phyloP scores from a whole-genome alignment of 495 filamentous ascomycete genomes.

The Penicillium dipodomyicola region DNA sequence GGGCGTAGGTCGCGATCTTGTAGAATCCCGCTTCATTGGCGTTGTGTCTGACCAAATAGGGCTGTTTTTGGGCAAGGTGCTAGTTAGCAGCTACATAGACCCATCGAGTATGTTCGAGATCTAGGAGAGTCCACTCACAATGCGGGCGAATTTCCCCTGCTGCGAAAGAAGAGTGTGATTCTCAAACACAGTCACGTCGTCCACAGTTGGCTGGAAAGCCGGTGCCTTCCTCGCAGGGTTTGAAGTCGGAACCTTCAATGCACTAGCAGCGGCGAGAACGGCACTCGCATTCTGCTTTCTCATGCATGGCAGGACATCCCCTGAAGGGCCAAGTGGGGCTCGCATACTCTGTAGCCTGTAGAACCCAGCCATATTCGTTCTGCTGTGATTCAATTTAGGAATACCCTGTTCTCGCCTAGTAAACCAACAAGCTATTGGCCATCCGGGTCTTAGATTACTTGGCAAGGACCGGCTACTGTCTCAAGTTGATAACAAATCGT shows the following conservation, averaged over 20 bases:
- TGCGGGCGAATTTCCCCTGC: constrained; percentile 34
- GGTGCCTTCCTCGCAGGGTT: constrained; percentile 30
- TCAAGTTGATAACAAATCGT: neutral
- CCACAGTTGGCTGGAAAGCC: constrained; percentile 48
- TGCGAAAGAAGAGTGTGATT: constrained; percentile 40
- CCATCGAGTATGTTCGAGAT: neutral
- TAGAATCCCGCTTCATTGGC: constrained; percentile 49
- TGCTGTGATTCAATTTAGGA: neutral
- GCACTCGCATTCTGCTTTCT: constrained; percentile 30
- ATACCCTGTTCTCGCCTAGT: too few relatives aligned
- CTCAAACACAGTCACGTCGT: constrained; percentile 45
- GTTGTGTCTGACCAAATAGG: constrained; percentile 45
- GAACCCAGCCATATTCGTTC: neutral
- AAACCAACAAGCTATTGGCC: too few relatives aligned
- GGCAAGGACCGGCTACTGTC: neutral
- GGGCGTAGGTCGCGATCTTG: constrained; percentile 31
- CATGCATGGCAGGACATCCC: constrained; percentile 45
- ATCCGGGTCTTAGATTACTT: too few relatives aligned
- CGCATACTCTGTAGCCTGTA: neutral
- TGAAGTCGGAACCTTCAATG: constrained; percentile 23
- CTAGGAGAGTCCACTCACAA: constrained; percentile 17
- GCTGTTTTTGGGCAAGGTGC: constrained; percentile 15
- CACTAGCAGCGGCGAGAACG: constrained; percentile 30
- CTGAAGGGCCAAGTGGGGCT: constrained; percentile 1
- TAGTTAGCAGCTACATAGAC: constrained; percentile 4